phyloP scores from a whole-genome alignment of 306 rosid species.

The Oemleria cerasiformis region DNA sequence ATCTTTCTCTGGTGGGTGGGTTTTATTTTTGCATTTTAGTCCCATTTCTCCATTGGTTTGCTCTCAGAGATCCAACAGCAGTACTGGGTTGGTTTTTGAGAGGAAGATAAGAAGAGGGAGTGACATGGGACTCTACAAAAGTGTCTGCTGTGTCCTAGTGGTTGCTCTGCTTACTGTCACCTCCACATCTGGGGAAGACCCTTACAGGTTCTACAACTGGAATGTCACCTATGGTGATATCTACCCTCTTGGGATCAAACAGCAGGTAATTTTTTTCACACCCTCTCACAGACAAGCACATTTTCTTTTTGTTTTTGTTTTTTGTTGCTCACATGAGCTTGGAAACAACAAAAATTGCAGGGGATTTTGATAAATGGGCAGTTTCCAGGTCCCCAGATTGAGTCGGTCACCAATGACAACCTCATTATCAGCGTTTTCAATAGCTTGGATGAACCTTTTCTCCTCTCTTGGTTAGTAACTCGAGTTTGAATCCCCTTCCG shows the following conservation, averaged over 20 bases:
- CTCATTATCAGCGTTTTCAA: conserved; percentile 73
- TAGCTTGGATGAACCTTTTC: conserved; percentile 83
- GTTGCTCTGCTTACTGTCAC: conserved; percentile 35
- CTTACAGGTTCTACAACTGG: conserved; percentile 74
- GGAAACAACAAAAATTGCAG: conserved; percentile 32
- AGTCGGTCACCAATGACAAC: conserved; percentile 78
- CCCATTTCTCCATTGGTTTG: conserved; percentile 15
- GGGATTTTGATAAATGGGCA: conserved; percentile 88
- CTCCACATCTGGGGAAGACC: conserved; percentile 60
- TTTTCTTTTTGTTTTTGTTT: neutral
- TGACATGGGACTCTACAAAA: conserved; percentile 42
- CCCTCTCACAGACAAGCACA: neutral
- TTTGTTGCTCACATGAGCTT: conserved; percentile 15
- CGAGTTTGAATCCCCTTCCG: neutral
- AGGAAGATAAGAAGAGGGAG: conserved; percentile 19
- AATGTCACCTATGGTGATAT: conserved; percentile 84
- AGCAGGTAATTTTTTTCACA: conserved; percentile 37
- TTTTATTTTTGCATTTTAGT: conserved; percentile 3
- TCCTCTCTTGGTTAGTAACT: conserved; percentile 62
- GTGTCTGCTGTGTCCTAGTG: conserved; percentile 26
- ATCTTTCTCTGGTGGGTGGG: conserved; percentile 15
- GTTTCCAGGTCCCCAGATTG: conserved; percentile 89
- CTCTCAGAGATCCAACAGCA: neutral
- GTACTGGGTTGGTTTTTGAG: conserved; percentile 6
- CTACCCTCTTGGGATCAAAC: conserved; percentile 81